Conservation (phyloP, 176 grass and related monocot genomes). For the Pharus latifolius region DNA sequence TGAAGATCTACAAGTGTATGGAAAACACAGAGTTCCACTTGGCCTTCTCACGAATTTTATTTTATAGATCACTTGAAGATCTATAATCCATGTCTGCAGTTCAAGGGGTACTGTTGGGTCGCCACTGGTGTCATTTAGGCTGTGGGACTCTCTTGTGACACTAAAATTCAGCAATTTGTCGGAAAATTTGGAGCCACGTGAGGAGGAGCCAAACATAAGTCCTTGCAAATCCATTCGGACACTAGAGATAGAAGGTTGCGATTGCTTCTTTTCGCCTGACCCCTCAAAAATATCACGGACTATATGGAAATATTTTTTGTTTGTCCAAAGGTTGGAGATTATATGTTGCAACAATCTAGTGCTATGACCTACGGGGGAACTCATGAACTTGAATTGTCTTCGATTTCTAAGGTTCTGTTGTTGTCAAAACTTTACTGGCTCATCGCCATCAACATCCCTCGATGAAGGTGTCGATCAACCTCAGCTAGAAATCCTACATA, state of each 20-base stretch:
- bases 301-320: neutral
- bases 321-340: neutral
- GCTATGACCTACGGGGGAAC: neutral
- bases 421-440: neutral
- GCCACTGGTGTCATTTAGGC: neutral
- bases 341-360: neutral
- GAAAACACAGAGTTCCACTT: neutral
- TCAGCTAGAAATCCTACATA: neutral
- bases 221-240: neutral
- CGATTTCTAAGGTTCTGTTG: neutral
- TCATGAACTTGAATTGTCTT: neutral
- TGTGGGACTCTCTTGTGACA: neutral
- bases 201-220: neutral
- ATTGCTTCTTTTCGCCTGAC: neutral
- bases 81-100: neutral
- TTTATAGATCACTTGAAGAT: neutral
- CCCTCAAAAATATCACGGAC: neutral
- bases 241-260: neutral
- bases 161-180: neutral
- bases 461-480: neutral
- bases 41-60: neutral
- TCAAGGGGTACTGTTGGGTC: neutral
- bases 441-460: neutral
- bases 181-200: neutral
- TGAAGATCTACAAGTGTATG: neutral